Evolutionary conservation across 805 yeast species (phyloP), one percentile per base, ranked within the genome.

Genomic region (Ogataea dorogensis): DNA sequence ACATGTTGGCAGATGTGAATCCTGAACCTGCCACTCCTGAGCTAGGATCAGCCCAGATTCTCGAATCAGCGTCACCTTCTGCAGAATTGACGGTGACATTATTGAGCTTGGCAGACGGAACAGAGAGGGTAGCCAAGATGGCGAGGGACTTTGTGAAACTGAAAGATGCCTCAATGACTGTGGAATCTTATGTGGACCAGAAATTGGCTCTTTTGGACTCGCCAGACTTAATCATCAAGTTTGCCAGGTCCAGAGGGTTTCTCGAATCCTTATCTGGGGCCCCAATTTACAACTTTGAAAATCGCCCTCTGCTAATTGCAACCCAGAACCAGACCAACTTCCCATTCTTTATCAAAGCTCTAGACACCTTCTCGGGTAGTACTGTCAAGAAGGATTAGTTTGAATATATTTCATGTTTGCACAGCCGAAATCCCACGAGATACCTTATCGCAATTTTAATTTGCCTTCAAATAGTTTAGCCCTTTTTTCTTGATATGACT

Each of bases 151-250:
- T 33, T 27, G 8, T 41, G 11, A 23, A 11, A 13, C 31, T 19
- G 14, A 33, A 36, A 10, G 31, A 17, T n/a, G 13, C 16, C 12
- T 17, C 28, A 5, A 14, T n/a, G 5, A 28, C 38, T 5, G 17
- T 42, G 17, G 40, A 29, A 9, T 18, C 42, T n/a, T 23, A 21
- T 14, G 41, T 49, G 9, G 47, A 48, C 16, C 28, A 23, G 14
- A 43, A 43, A 18, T 32, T 50, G 6, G 33, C 28, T 5, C 36
- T 30, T 3, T 26, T 42, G n/a, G 46, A 41, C 5, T 19, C 47
- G 3, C 53, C 53, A 4, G 49, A 47, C 8, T 30, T 52, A 23
- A 41, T 50, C n/a, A n/a, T 50, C 17, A 43, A 48, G 23, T 41
- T 46, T 31, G 38, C 48, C 5, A 39, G 46, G 13, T 25, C 32